These are phyloP conservation scores for Ampelomyces quisqualis DNA, from an alignment of 2,329 filamentous ascomycete species.

Conservation along the genomic window DNA sequence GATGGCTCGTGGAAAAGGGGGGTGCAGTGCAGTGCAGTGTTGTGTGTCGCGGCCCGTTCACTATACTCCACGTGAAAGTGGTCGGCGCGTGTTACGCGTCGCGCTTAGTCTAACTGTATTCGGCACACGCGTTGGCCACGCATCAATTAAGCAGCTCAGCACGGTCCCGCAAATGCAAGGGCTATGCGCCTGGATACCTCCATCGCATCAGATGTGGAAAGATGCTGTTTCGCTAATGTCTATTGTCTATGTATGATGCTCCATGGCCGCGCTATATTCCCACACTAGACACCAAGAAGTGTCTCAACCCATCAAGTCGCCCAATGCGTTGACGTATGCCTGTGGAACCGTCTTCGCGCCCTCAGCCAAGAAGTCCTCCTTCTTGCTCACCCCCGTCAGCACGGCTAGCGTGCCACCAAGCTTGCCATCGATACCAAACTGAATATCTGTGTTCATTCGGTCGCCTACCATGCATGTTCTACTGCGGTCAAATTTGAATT, in stretches of 20 bases:
- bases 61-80: too few species aligned
- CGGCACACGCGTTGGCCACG: too few species aligned
- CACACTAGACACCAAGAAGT: neutral
- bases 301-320: conserved; percentile 62
- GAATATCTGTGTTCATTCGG: conserved; percentile 90
- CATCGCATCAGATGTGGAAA: too few species aligned
- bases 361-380: conserved; percentile 75
- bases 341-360: conserved; percentile 70
- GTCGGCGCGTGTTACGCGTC: too few species aligned
- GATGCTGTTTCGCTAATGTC: neutral
- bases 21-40: conserved; percentile 8
- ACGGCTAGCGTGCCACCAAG: conserved; percentile 90
- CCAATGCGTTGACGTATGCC: conserved; percentile 81
- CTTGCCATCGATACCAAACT: conserved; percentile 87
- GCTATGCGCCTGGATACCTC: too few species aligned
- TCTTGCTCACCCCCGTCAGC: conserved; percentile 83
- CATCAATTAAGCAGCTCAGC: too few species aligned
- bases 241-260: neutral
- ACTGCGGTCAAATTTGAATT: conserved; percentile 82
- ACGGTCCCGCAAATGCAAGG: too few species aligned
- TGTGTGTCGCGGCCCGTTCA: too few species aligned
- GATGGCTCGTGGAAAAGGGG: conserved; percentile 1
- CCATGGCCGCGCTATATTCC: too few species aligned
- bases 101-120: too few species aligned
- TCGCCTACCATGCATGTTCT: conserved; percentile 96